Conservation (phyloP, 192 early-diverging fungal genomes). For the Backusella morwellensis region DNA sequence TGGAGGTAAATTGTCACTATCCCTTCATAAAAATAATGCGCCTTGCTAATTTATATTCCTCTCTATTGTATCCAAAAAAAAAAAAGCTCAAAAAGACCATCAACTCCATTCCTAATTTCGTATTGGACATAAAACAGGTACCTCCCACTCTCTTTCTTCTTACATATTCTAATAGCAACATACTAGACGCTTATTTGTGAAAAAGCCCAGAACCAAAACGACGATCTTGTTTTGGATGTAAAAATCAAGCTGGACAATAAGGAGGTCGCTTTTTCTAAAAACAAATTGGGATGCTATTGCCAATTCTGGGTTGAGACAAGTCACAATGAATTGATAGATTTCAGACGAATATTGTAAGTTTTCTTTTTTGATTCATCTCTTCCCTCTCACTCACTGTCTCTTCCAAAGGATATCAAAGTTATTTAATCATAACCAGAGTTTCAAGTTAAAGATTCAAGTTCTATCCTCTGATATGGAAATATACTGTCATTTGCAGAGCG, state of each 20-base stretch:
- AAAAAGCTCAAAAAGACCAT: constrained; percentile 10
- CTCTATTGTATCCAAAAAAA: background rate
- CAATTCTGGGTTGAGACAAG: constrained; percentile 23
- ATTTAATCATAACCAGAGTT: constrained; percentile 4
- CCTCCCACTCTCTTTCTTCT: too few relatives aligned
- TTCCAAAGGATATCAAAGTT: constrained; percentile 19
- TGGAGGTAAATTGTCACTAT: constrained; percentile 32
- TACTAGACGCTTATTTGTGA: background rate
- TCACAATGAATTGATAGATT: constrained; percentile 22
- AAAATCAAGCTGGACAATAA: background rate
- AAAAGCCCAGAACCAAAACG: background rate
- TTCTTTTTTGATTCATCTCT: background rate
- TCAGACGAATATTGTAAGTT: constrained; percentile 29
- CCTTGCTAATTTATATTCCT: background rate
- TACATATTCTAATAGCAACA: background rate
- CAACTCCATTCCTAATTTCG: constrained; percentile 7
- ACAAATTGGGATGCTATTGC: constrained; percentile 15
- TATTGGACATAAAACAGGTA: constrained; percentile 22
- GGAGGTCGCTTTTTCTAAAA: constrained; percentile 3
- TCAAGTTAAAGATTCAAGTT: constrained; percentile 20
- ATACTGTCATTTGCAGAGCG: constrained; percentile 23
- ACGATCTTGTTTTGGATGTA: constrained; percentile 11
- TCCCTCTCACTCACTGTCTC: background rate
- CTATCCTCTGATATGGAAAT: constrained; percentile 1
- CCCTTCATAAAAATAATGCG: background rate